phyloP scores from a whole-genome alignment of 441 rosid genomes.

The Euphorbia celastroides region DNA sequence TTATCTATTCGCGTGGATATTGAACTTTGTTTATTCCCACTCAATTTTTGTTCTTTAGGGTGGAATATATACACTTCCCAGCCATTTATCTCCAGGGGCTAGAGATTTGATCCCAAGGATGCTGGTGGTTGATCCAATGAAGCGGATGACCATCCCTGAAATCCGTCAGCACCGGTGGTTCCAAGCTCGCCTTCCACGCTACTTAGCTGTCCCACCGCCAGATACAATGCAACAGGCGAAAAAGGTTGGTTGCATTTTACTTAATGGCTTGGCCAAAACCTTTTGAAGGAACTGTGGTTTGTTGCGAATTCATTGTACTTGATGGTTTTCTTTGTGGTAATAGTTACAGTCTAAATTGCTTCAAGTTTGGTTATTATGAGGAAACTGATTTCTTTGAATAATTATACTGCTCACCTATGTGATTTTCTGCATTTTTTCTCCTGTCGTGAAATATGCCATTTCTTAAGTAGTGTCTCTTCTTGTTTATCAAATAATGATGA shows the following conservation, averaged over 20 bases:
- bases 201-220: constrained; percentile 94
- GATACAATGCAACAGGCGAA: constrained; percentile 94
- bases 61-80: constrained; percentile 97
- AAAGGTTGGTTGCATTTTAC: constrained; percentile 47
- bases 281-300: background rate
- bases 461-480: too few relatives aligned
- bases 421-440: background rate
- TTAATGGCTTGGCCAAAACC: constrained; percentile 3
- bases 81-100: constrained; percentile 86
- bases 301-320: background rate
- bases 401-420: background rate
- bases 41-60: constrained; percentile 41
- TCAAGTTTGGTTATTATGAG: background rate
- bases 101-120: constrained; percentile 93
- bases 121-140: constrained; percentile 96
- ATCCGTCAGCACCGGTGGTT: constrained; percentile 97
- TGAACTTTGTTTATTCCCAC: background rate
- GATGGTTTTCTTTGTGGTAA: background rate
- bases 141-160: constrained; percentile 88
- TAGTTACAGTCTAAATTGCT: background rate
- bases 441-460: background rate
- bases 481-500: background rate
- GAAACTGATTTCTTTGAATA: background rate
- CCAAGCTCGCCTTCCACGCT: constrained; percentile 89
- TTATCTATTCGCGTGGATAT: too few relatives aligned